A percentile compares a stretch with the other conserved stretches of the same genome.
These are phyloP conservation scores for Yamadazyma triangularis DNA, from an alignment of 1,139 yeast genomes.

Conservation along the genomic window DNA sequence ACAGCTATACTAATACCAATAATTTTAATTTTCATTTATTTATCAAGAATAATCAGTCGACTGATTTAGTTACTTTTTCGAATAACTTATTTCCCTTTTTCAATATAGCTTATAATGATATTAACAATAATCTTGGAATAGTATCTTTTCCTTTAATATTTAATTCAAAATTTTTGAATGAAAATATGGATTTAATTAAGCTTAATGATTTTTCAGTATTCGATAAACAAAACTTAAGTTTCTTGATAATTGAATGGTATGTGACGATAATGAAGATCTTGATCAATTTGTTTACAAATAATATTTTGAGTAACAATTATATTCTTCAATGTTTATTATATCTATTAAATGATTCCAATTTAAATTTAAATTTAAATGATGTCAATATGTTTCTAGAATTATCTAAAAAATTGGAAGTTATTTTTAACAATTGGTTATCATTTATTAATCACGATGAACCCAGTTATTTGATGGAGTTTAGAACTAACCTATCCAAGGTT, in stretches of 20 bases:
- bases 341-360: constrained; percentile 16
- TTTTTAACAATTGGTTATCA: constrained; percentile 21
- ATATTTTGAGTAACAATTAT: constrained; percentile 20
- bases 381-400: constrained; percentile 9
- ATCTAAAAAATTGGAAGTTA: constrained; percentile 12
- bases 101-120: constrained; percentile 16
- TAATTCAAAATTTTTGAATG: constrained; percentile 22
- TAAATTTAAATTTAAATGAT: constrained; percentile 8
- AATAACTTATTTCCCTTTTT: constrained; percentile 2
- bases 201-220: constrained; percentile 4
- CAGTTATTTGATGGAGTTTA: constrained; percentile 4
- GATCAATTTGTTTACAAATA: constrained; percentile 17
- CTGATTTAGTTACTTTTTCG: constrained; percentile 4
- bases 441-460: constrained; percentile 8
- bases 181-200: constrained; percentile 3
- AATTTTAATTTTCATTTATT: constrained; percentile 7
- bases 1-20: constrained; percentile 10
- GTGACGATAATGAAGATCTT: constrained; percentile 32
- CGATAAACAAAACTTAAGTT: constrained; percentile 12
- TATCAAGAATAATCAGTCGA: constrained; percentile 7
- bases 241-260: constrained; percentile 37
- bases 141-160: constrained; percentile 44
- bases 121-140: constrained; percentile 41
- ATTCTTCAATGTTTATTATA: constrained; percentile 26
- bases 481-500: constrained; percentile 7